Base-by-base conservation (phyloP, 805 yeast species). In the Teunomyces funiuensis region DNA sequence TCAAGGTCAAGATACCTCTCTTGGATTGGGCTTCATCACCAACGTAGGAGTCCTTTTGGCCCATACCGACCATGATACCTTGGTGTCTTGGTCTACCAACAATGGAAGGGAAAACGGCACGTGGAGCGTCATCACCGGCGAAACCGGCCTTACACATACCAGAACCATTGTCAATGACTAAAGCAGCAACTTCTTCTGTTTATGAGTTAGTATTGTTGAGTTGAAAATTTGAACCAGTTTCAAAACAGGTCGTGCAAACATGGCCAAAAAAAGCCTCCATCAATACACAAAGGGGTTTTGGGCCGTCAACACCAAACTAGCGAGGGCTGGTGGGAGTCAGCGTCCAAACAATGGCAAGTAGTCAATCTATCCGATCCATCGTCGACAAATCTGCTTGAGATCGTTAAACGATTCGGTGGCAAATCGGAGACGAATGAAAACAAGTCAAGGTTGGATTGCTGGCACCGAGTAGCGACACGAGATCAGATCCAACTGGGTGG, bases 111-210 rank as follows among this genome's bases (percentile, higher is more conserved):
- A 93, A 93, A 60, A 93, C 99, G 65, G 99, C 98, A 75, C 97
- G 87, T 70, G 99, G 99, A 55, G 98, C 98, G 79, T 93, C 99
- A 70, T 93, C 98, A 80, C 99, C 99, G 83, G 99, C 98, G 72
- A 90, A 93, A 77, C 99, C 99, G 91, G 99, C 99, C 74, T 93
- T 93, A 85, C 99, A 93, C 98, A 93, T 93, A 83, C 99, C 99
- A 69, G 99, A 93, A 80, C 99, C 99, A 79, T 91, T 91, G 74
- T 91, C 99, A 77, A 91, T 91, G 78, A 91, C 98, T 73, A 80
- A 72, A 60, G 73, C 73, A 58, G 73, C 73, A 56, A 69, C 74
- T 69, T 69, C 74, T 69, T 70, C 76, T 61, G 51, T 41, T 46
- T 36, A 39, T 38, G 58, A 41, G 69, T 63, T 64, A 63, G 68